phyloP scores from a whole-genome alignment of 2,329 filamentous ascomycete genomes.

The Xylaria sp. region DNA sequence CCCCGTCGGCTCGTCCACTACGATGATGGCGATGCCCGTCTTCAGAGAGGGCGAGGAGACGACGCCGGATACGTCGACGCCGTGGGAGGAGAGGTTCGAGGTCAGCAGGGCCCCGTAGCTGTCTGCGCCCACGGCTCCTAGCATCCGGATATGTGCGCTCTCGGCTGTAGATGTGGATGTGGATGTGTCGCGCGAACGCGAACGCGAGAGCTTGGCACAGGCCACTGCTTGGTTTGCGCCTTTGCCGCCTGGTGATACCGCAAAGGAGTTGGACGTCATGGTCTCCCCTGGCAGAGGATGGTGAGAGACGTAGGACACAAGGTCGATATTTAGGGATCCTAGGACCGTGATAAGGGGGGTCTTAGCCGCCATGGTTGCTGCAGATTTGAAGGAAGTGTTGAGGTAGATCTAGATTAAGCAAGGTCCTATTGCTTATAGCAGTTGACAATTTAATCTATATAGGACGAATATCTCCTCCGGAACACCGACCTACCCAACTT shows the following conservation, averaged over 20 bases:
- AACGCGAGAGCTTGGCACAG: constrained; percentile 83
- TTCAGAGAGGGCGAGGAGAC: constrained; percentile 54
- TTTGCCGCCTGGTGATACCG: constrained; percentile 87
- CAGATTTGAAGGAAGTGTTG: neutral
- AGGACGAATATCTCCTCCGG: neutral
- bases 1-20: constrained; percentile 77
- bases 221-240: constrained; percentile 96
- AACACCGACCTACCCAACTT: neutral
- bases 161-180: constrained; percentile 43
- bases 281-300: constrained; percentile 89
- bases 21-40: constrained; percentile 78
- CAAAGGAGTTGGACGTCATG: constrained; percentile 80
- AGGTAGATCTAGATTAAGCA: neutral
- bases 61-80: constrained; percentile 69
- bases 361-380: constrained; percentile 39
- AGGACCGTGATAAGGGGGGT: constrained; percentile 77
- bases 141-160: constrained; percentile 69
- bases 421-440: neutral
- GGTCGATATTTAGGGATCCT: constrained; percentile 93
- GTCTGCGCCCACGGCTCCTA: constrained; percentile 78
- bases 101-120: constrained; percentile 71
- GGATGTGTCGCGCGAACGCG: constrained; percentile 60
- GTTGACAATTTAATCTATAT: neutral
- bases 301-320: constrained; percentile 87
- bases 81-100: constrained; percentile 66